Percentiles rank a stretch among this genome's conserved stretches.
These are phyloP conservation scores for Sarcocystis neurona DNA, from an alignment of 169 alveolate genomes.

Conservation along the genomic window DNA sequence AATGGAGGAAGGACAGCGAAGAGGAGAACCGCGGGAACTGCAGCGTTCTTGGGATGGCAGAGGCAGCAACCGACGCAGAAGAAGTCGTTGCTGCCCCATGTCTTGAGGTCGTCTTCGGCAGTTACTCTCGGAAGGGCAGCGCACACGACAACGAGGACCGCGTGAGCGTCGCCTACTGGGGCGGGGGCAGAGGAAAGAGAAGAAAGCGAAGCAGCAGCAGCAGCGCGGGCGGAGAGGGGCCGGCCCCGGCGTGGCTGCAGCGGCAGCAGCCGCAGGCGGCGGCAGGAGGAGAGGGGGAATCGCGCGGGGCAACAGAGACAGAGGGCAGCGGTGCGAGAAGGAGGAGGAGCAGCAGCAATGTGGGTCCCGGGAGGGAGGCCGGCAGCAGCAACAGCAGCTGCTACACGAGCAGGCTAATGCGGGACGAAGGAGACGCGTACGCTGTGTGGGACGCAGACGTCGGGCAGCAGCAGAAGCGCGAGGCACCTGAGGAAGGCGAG, in stretches of 20 bases:
- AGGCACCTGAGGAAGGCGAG: too few species aligned
- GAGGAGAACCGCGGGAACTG: neutral
- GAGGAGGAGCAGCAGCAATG: neutral
- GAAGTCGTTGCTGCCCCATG: neutral
- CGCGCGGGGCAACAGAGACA: neutral
- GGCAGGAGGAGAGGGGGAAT: neutral
- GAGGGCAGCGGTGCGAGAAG: neutral
- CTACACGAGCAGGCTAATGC: neutral
- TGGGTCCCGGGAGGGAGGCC: neutral
- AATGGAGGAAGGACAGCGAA: too few species aligned
- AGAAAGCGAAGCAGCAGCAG: neutral
- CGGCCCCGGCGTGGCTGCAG: neutral
- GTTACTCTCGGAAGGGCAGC: neutral
- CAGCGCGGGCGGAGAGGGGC: neutral
- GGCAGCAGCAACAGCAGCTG: neutral
- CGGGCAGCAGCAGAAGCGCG: too few species aligned
- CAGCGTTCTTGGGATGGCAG: neutral
- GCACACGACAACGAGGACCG: conserved; percentile 48
- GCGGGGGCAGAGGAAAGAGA: neutral
- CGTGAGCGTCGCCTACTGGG: conserved; percentile 31
- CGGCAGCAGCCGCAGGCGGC: neutral
- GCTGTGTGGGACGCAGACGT: neutral
- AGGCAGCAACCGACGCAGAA: neutral
- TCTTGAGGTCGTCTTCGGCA: conserved; percentile 23
- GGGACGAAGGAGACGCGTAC: neutral